phyloP scores from a whole-genome alignment of 192 early-diverging fungal species.

The Cladochytrium replicatum region DNA sequence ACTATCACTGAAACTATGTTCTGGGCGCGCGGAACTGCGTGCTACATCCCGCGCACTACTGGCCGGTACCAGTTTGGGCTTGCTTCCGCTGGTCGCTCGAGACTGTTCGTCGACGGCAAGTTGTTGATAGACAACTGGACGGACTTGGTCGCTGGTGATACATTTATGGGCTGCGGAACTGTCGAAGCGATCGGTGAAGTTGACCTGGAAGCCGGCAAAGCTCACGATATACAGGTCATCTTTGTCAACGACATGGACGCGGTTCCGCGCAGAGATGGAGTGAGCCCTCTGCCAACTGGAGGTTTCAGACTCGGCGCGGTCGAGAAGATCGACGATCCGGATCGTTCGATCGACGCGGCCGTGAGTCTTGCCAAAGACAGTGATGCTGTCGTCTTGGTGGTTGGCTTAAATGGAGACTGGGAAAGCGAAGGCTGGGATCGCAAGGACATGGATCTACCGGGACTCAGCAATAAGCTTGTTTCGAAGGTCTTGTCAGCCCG shows the following conservation, averaged over 20 bases:
- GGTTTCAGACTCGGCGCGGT: background rate
- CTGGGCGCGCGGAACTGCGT: constrained; percentile 2
- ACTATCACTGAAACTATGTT: background rate
- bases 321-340: background rate
- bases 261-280: background rate
- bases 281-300: background rate
- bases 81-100: constrained; percentile 3
- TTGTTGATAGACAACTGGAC: constrained; percentile 17
- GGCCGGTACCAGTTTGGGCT: constrained; percentile 8
- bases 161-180: constrained; percentile 10
- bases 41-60: background rate
- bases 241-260: background rate
- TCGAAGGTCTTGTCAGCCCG: constrained; percentile 7
- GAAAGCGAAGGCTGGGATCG: constrained; percentile 15
- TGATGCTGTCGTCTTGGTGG: constrained; percentile 2
- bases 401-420: constrained; percentile 10
- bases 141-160: constrained; percentile 1
- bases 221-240: constrained; percentile 6
- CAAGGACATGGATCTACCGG: background rate
- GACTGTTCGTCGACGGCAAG: constrained; percentile 4
- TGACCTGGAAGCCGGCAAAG: background rate
- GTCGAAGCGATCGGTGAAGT: constrained; percentile 1
- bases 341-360: background rate
- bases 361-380: background rate
- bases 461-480: constrained; percentile 8